Percentiles rank a stretch among this genome's conserved stretches.
These are phyloP conservation scores for Dittrichia graveolens DNA, from an alignment of 129 eudicot species.

Conservation along the genomic window DNA sequence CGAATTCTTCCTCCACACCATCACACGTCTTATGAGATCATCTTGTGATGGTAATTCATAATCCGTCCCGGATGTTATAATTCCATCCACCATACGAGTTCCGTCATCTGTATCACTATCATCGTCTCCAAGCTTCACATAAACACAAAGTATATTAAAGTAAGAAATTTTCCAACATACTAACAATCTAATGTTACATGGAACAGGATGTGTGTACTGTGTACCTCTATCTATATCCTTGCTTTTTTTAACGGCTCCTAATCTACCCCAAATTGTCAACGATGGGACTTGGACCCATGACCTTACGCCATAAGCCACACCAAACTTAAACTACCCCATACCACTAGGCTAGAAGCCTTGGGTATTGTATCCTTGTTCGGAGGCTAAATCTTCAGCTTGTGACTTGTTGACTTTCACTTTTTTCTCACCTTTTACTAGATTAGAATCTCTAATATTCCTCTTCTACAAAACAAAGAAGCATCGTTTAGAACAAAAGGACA, in stretches of 20 bases:
- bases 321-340: no score
- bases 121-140: slow-evolving; percentile 55
- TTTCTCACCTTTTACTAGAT: slow-evolving; percentile 35
- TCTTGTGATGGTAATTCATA: slow-evolving; percentile 93
- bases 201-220: not conserved
- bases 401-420: slow-evolving; percentile 26
- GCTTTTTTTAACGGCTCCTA: no score
- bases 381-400: slow-evolving; percentile 28
- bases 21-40: slow-evolving; percentile 84
- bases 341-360: no score
- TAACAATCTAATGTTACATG: not conserved
- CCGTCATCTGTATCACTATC: slow-evolving; percentile 61
- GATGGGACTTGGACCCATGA: no score
- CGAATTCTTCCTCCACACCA: slow-evolving; percentile 90
- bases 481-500: slow-evolving; percentile 16
- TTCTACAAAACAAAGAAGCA: slow-evolving; percentile 41
- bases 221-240: slow-evolving; percentile 52
- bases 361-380: no score
- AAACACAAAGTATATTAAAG: not conserved
- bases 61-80: slow-evolving; percentile 65
- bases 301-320: no score
- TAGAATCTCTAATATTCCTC: slow-evolving; percentile 37
- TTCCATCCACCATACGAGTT: slow-evolving; percentile 79
- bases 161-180: not conserved
- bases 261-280: no score